Evolutionary conservation across 2,329 filamentous ascomycete species (phyloP), one percentile per base, ranked within the genome.

Genomic region (Mycosphaerella sp.): DNA sequence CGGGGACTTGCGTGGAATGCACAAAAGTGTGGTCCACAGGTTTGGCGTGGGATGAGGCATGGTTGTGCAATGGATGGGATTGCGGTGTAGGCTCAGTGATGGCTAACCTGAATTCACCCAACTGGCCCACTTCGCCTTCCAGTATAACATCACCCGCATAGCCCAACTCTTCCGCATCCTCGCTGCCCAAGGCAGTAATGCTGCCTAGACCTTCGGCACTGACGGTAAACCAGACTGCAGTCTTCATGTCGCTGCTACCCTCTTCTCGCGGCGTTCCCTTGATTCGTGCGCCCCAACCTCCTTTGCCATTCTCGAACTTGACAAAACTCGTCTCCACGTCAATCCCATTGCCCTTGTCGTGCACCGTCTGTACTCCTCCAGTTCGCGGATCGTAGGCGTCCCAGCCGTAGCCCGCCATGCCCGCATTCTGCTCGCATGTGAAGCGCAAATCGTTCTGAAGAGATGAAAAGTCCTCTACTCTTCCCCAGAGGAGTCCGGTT

Each of bases 391-490:
- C 93, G 69, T 94, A 98, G 68, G 95, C 88, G 64, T 97, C 90
- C 93, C 93, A 98, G 56, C 93, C 93, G 69, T 98, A 98, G 50
- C 91, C 91, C 42, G 82, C 86, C 79, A 98, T 95, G 59, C 86
- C 86, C 68, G 94, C 89, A 68, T 93, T 81, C 69, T 98, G 93
- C 70, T 97, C 93, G 72, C 93, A 98, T 0, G 93, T 96, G 69
- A 95, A 89, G 58, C 93, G 84, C 63, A 96, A 86, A 62, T 84
- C 87, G 54, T 82, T 73, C 66, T 93, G 87, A 48, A 90, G 80
- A 55, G 82, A 81, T 37, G 76, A 72, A 69, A 85, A 96, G 60
- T 84, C 79, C 64, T 97, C 88, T 13, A 94, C 83, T 62, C 86
- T 85, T 4, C 84, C 82, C 93, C 93, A 98, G 74, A 97, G 81